Evolutionary conservation across 1,139 yeast genomes (phyloP), one percentile per base, ranked within the genome.

Genomic region (Schizosaccharomyces versatilis): DNA sequence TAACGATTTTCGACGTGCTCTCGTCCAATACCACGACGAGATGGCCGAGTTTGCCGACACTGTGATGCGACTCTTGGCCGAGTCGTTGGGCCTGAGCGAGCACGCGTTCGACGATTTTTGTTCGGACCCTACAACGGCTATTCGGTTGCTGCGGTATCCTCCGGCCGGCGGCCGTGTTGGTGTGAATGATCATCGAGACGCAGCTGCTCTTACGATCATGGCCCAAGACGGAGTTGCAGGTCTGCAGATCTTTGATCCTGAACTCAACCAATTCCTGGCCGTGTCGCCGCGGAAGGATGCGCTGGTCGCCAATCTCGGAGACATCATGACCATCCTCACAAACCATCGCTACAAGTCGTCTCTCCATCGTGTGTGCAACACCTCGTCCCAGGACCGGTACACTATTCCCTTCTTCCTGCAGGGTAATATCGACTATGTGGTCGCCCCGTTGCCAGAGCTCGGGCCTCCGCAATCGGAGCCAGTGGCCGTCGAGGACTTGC

Each of bases 141-240:
- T 66, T 73, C 0, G 78, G 76, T 62, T 88, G 86, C 71, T 81
- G 82, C 63, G 78, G 81, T 2, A 78, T 24, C 49, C 49, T 12
- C 12, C 49, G 1, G 19, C 49, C 1, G 14, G 7, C 15, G 32
- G 32, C 38, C 49, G 49, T 12, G 14, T 32, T 8, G 52, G 52
- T 36, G 42, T 49, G 19, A 15, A 39, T 1, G 52, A 38, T 1
- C 52, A 49, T n/a, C 19, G 39, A 6, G 52, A 49, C 38, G 41
- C 42, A 8, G 52, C 17, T 39, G 41, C 42, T 10, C 17, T 49
- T 12, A 49, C 52, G 2, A 47, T 55, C 51, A 36, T 47, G 47
- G 17, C 53, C 3, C 53, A 55, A 17, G 41, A 55, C 36, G 32
- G 42, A 10, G 42, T 55, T 52, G 24, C 40, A 36, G 39, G 57